Evolutionary conservation across 2,329 filamentous ascomycete species (phyloP).

Genomic region (Trichophyton mentagrophytes): DNA sequence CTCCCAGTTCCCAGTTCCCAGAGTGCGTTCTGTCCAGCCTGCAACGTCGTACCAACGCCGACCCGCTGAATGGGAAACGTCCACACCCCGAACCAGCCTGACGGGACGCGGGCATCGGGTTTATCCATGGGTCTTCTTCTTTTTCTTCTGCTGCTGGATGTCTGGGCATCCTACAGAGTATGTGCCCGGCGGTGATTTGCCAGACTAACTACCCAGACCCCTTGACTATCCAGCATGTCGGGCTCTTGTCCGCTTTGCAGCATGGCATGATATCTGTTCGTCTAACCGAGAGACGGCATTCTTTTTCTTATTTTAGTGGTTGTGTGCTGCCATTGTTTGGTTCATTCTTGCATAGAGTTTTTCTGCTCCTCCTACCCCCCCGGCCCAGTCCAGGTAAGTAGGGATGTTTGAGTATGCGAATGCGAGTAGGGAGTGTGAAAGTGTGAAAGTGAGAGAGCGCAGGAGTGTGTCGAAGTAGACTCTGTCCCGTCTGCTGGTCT

Average conservation of each 20-base stretch:
- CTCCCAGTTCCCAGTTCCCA: no score
- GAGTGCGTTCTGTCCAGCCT: neutral
- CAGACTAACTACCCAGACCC: neutral
- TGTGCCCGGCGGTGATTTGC: neutral
- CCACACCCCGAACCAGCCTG: neutral
- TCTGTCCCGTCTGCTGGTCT: neutral
- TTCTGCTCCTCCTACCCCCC: no score
- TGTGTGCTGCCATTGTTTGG: neutral
- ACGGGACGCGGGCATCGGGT: neutral
- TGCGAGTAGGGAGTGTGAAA: no score
- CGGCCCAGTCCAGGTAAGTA: neutral
- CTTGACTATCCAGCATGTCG: neutral
- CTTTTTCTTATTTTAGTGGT: neutral
- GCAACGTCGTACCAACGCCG: neutral
- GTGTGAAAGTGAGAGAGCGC: no score
- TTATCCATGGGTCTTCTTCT: neutral
- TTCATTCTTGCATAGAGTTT: neutral
- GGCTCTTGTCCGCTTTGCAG: neutral
- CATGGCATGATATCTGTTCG: neutral
- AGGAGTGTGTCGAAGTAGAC: no score
- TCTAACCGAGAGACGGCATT: neutral
- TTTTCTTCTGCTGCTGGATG: no score
- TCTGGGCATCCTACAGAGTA: no score
- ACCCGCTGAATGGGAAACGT: constrained; percentile 1
- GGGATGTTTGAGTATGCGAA: neutral